These are phyloP conservation scores for Raphanus raphanistrum DNA, from an alignment of 345 rosid genomes.

Conservation along the genomic window DNA sequence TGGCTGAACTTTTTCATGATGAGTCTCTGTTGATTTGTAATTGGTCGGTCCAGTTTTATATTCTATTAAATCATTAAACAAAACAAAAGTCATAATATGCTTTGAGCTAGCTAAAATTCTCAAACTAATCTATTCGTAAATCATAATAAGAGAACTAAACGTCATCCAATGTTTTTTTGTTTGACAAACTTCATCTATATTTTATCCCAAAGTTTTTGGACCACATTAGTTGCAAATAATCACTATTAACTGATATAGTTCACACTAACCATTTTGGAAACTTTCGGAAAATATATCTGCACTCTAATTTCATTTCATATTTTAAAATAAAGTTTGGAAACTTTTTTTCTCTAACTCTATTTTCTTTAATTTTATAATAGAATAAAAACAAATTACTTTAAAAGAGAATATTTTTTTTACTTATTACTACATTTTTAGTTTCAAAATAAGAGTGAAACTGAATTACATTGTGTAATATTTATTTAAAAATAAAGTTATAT, in stretches of 20 bases:
- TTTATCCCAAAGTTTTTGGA: constrained; percentile 20
- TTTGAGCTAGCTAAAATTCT: neutral
- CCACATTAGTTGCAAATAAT: constrained; percentile 11
- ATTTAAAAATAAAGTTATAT: neutral
- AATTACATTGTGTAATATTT: too few relatives aligned
- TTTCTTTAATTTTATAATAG: too few relatives aligned
- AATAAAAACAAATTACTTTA: neutral
- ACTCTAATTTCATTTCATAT: neutral
- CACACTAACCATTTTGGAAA: constrained; percentile 3
- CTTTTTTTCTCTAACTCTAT: neutral
- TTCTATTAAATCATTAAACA: neutral
- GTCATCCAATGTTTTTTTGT: neutral
- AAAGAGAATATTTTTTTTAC: neutral
- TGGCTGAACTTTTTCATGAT: constrained; percentile 25
- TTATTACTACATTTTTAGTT: too few relatives aligned
- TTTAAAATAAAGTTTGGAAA: neutral
- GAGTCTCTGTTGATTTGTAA: constrained; percentile 31
- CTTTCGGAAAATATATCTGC: neutral
- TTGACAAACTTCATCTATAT: constrained; percentile 5
- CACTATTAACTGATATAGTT: neutral
- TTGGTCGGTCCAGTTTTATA: constrained; percentile 20
- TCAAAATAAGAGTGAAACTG: neutral
- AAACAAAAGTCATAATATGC: constrained; percentile 4
- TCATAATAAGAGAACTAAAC: neutral
- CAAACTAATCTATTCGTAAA: neutral